Evolutionary conservation across 2,329 filamentous ascomycete species (phyloP).

Genomic region (Tothia fuscella): DNA sequence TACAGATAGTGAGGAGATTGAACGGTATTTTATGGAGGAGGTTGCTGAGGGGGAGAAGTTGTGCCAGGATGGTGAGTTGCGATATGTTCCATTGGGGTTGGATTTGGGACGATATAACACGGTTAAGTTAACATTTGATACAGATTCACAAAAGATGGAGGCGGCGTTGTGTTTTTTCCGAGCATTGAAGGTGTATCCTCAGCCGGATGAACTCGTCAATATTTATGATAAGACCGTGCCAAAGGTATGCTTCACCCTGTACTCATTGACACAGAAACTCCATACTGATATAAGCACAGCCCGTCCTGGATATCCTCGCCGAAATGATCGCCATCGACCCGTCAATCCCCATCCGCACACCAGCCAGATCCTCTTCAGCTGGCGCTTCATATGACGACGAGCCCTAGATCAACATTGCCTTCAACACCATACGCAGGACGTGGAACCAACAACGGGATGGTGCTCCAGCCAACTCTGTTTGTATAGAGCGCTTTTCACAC

Average conservation of each 20-base stretch:
- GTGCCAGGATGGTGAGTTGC: constrained; percentile 62
- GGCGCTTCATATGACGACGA: constrained; percentile 7
- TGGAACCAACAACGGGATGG: no score
- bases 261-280: neutral
- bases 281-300: constrained; percentile 36
- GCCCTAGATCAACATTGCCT: neutral
- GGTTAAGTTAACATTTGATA: constrained; percentile 4
- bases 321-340: constrained; percentile 96
- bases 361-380: neutral
- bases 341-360: neutral
- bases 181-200: constrained; percentile 95
- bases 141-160: constrained; percentile 60
- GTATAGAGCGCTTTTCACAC: no score
- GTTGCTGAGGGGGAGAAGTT: constrained; percentile 79
- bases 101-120: neutral
- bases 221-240: constrained; percentile 99
- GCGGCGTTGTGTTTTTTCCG: constrained; percentile 95
- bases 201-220: constrained; percentile 79
- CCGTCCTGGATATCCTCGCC: constrained; percentile 87
- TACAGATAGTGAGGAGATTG: constrained; percentile 77
- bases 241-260: constrained; percentile 49
- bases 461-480: no score
- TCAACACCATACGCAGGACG: no score
- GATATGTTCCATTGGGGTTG: neutral
- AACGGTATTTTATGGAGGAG: constrained; percentile 93